Conservation (phyloP, 1,284 basidiomycete genomes). For the Fomitopsis pinicola region DNA sequence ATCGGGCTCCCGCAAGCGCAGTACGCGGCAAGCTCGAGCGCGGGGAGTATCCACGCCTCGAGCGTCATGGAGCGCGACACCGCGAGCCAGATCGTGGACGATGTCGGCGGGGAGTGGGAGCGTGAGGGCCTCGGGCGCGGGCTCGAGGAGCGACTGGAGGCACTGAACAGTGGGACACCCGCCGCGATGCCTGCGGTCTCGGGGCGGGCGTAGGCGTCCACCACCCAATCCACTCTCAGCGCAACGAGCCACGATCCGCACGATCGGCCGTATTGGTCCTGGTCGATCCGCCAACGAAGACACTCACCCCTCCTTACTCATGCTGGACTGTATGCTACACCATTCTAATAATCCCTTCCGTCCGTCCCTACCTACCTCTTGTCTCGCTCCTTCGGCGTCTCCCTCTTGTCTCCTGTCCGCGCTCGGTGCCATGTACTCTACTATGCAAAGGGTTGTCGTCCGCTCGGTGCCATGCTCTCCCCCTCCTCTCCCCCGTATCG, state of each 20-base stretch:
- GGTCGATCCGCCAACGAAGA: not conserved
- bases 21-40: slow-evolving; percentile 22
- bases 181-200: slow-evolving; percentile 19
- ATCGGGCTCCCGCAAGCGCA: slow-evolving; percentile 36
- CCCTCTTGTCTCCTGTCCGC: not conserved
- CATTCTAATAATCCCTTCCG: not conserved
- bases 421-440: not conserved
- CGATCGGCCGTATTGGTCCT: not conserved
- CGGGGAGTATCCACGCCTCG: slow-evolving; percentile 22
- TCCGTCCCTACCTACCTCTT: not conserved
- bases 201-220: slow-evolving; percentile 17
- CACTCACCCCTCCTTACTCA: slow-evolving; percentile 6
- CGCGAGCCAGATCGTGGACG: slow-evolving; percentile 35
- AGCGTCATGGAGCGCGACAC: slow-evolving; percentile 19
- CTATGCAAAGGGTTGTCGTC: not conserved
- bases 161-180: slow-evolving; percentile 29
- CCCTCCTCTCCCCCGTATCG: not conserved
- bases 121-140: slow-evolving; percentile 77
- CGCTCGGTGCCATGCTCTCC: not conserved
- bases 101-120: slow-evolving; percentile 77
- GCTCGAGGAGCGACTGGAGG: slow-evolving; percentile 75
- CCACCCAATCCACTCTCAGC: not conserved
- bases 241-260: not conserved
- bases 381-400: not conserved
- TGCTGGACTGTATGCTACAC: not conserved